Percentiles rank a stretch among this genome's conserved stretches.
These are phyloP conservation scores for Calophaca sinica DNA, from an alignment of 306 rosid species.

Conservation along the genomic window DNA sequence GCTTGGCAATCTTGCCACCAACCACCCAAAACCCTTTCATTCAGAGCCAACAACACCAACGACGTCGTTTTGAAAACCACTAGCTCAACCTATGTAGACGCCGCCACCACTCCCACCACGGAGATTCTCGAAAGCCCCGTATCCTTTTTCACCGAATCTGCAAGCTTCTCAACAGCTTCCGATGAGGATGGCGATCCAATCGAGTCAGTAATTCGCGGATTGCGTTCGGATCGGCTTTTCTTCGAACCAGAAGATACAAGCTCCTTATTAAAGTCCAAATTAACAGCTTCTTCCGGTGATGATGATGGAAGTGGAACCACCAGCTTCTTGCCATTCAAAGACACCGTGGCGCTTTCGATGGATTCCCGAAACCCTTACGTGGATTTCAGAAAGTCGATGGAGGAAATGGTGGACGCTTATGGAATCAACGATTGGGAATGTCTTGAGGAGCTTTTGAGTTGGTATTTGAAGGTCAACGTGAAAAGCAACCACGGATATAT, in stretches of 20 bases:
- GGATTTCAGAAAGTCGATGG: slow-evolving; percentile 82
- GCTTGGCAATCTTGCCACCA: slow-evolving; percentile 76
- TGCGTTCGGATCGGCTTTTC: slow-evolving; percentile 71
- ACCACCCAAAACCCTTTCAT: slow-evolving; percentile 82
- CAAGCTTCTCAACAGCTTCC: slow-evolving; percentile 51
- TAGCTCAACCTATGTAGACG: slow-evolving; percentile 50
- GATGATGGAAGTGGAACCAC: too few species aligned
- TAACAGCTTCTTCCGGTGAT: too few species aligned
- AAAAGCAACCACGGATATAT: slow-evolving; percentile 59
- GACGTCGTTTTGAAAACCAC: slow-evolving; percentile 53
- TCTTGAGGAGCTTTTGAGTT: slow-evolving; percentile 73
- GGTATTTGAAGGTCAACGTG: slow-evolving; percentile 67
- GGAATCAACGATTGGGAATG: slow-evolving; percentile 70
- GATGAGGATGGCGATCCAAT: slow-evolving; percentile 52
- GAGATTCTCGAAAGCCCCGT: slow-evolving; percentile 12
- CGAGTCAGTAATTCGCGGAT: slow-evolving; percentile 61
- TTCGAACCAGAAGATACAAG: slow-evolving; percentile 68
- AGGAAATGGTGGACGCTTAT: slow-evolving; percentile 80
- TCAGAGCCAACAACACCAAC: slow-evolving; percentile 42
- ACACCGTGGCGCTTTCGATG: slow-evolving; percentile 57
- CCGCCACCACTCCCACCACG: background rate
- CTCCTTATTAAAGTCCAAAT: slow-evolving; percentile 41
- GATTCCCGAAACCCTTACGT: slow-evolving; percentile 69
- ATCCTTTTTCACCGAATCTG: slow-evolving; percentile 43
- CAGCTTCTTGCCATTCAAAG: slow-evolving; percentile 42